Evolutionary conservation across 2,329 filamentous ascomycete species (phyloP), one percentile per base, ranked within the genome.

Genomic region (Hypoxylon sp.): DNA sequence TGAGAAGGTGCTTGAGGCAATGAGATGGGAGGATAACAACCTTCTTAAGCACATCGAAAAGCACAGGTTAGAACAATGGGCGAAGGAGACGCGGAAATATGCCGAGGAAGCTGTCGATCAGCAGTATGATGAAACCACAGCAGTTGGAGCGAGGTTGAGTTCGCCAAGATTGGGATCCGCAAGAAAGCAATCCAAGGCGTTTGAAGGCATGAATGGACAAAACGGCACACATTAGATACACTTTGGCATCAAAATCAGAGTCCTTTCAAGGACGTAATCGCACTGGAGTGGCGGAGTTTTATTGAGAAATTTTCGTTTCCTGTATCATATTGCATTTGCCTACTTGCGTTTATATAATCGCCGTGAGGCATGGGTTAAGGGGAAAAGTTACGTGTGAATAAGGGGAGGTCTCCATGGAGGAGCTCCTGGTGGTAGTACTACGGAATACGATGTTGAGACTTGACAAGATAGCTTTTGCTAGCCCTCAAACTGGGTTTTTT

Each of bases 51-150:
- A 89, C 76, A 84, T 96, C 19, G 87, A 91, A 62, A 90, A 90
- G 78, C 85, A 89, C 65, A 86, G 90, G 39, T 85, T 97, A 10
- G 88, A 89, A 5, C 85, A 91, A 62, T 97, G 94, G 92, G 79
- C 83, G 6, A 73, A 74, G 63, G 76, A 77, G 61, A 74, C 74
- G 11, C 70, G 71, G 33, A 76, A 73, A 48, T 72, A 72, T 31
- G 76, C 76, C 44, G 76, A 76, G 63, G 67, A 76, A 17, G 74
- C 75, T 3, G 75, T 78, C 22, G 69, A 76, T 39, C 69, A 73
- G 26, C 69, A 77, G 44, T 75, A 71, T 50, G 77, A 78, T 48
- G 72, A 71, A 31, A 63, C 70, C 17, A 77, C 76, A 0, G 74
- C 71, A 29, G 70, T 69, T 5, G 69, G 71, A 47, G 75, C 73